These are phyloP conservation scores for Neofusicoccum parvum DNA, from an alignment of 2,329 filamentous ascomycete genomes.

Conservation along the genomic window DNA sequence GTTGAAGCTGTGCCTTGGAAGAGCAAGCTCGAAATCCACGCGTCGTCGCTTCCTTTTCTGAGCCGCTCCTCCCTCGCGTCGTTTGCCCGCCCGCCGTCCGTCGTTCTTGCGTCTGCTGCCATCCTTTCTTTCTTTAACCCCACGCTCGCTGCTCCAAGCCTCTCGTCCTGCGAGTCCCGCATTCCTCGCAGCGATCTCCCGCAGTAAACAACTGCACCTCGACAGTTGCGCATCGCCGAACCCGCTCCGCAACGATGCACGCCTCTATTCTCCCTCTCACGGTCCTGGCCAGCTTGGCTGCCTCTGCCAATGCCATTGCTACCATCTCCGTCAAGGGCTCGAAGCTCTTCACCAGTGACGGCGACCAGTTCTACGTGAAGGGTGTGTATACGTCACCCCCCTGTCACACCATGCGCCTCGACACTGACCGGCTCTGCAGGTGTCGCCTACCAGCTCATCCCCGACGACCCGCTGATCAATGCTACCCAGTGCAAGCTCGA, in stretches of 20 bases:
- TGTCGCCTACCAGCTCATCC: slow-evolving; percentile 47
- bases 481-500: slow-evolving; percentile 76
- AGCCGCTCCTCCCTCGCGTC: slow-evolving; percentile 1
- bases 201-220: neutral
- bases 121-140: neutral
- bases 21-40: slow-evolving; percentile 1
- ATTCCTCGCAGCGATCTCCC: neutral
- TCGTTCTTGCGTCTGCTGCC: neutral
- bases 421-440: neutral
- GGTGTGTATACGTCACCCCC: slow-evolving; percentile 50
- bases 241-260: neutral
- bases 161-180: neutral
- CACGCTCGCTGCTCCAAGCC: neutral
- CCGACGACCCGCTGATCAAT: slow-evolving; percentile 75
- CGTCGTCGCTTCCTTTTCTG: slow-evolving; percentile 9
- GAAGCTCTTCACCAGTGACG: slow-evolving; percentile 84
- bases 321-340: slow-evolving; percentile 67
- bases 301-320: slow-evolving; percentile 50
- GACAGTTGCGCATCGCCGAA: neutral
- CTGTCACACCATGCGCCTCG: neutral
- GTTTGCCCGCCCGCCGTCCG: neutral
- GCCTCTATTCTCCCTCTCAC: slow-evolving; percentile 10
- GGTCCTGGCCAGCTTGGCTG: slow-evolving; percentile 32
- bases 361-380: slow-evolving; percentile 82
- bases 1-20: slow-evolving; percentile 6